Evolutionary conservation across 805 yeast genomes (phyloP).

Genomic region (Schizosaccharomyces lindneri): DNA sequence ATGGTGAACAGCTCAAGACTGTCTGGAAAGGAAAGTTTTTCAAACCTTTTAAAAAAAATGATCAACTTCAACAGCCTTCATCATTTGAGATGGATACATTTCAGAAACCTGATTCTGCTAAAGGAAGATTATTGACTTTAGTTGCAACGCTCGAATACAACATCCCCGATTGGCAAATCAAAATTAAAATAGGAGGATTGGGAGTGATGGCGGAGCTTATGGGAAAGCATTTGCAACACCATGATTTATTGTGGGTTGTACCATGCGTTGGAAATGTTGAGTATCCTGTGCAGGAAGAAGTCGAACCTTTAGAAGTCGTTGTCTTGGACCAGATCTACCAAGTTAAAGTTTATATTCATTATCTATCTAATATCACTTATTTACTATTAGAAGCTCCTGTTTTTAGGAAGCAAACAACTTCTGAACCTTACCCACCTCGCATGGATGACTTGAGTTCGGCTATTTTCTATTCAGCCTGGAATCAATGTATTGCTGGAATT

Average conservation of each 20-base stretch:
- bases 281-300: not conserved
- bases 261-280: not conserved
- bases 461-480: constrained; percentile 2
- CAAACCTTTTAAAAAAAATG: not conserved
- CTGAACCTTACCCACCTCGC: constrained; percentile 1
- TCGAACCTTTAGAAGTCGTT: not conserved
- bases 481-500: constrained; percentile 1
- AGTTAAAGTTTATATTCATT: not conserved
- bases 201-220: constrained; percentile 2
- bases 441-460: constrained; percentile 2
- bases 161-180: not conserved
- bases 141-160: not conserved
- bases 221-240: not conserved
- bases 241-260: constrained; percentile 1
- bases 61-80: not conserved
- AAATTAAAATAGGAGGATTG: constrained; percentile 1
- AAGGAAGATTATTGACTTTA: not conserved
- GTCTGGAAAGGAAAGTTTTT: not conserved
- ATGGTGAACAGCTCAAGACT: not conserved
- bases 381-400: constrained; percentile 1
- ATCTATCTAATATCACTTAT: not conserved
- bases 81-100: not conserved
- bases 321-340: not conserved
- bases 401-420: not conserved
- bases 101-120: not conserved